Conservation (phyloP, 139 green algal genomes). For the Mesotaenium endlicherianum region DNA sequence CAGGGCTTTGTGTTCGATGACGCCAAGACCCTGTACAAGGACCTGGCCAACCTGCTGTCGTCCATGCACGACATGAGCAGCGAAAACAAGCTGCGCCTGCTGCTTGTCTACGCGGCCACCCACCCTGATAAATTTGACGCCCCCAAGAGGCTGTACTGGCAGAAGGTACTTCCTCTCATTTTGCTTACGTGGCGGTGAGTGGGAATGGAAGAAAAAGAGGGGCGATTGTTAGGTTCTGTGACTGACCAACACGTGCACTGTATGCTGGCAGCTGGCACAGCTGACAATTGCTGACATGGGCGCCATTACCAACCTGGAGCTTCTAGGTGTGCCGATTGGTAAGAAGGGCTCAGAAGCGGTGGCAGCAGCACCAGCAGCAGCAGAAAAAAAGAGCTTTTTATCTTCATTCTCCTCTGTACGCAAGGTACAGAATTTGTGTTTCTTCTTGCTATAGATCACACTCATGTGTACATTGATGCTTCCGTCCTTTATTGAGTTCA, state of each 20-base stretch:
- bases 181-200: neutral
- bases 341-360: slow-evolving; percentile 61
- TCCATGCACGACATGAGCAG: slow-evolving; percentile 21
- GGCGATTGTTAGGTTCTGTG: neutral
- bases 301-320: slow-evolving; percentile 82
- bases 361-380: too few relatives aligned
- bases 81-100: slow-evolving; percentile 79
- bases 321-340: slow-evolving; percentile 80
- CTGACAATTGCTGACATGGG: slow-evolving; percentile 75
- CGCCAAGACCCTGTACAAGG: slow-evolving; percentile 79
- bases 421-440: too few relatives aligned
- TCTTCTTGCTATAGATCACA: too few relatives aligned
- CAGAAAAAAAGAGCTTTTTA: too few relatives aligned
- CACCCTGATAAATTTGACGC: slow-evolving; percentile 92
- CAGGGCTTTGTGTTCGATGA: slow-evolving; percentile 96
- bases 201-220: neutral
- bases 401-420: too few relatives aligned
- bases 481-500: too few relatives aligned
- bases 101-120: slow-evolving; percentile 90
- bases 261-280: slow-evolving; percentile 43
- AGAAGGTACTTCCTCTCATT: slow-evolving; percentile 60
- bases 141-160: slow-evolving; percentile 71
- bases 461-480: too few relatives aligned
- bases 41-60: slow-evolving; percentile 61
- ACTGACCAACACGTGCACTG: too few relatives aligned